phyloP scores from a whole-genome alignment of 2,329 filamentous ascomycete species.

The Colletotrichum spaethianum region DNA sequence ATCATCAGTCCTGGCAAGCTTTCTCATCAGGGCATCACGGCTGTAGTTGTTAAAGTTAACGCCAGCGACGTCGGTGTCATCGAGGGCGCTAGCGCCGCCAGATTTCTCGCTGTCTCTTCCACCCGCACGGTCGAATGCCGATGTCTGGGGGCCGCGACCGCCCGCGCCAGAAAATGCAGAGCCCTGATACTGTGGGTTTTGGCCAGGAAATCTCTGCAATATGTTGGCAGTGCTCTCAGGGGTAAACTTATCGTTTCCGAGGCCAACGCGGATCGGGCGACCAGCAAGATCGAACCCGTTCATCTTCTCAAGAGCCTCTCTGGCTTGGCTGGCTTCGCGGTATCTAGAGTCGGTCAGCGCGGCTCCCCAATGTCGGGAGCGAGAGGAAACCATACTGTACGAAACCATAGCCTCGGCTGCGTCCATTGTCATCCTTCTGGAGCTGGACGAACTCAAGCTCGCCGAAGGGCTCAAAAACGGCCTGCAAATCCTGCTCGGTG shows the following conservation, averaged over 20 bases:
- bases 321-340: slow-evolving; percentile 89
- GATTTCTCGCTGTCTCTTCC: slow-evolving; percentile 92
- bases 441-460: slow-evolving; percentile 98
- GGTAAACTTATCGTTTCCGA: slow-evolving; percentile 99
- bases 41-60: slow-evolving; percentile 99
- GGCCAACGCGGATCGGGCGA: slow-evolving; percentile 96
- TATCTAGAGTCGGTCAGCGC: slow-evolving; percentile 75
- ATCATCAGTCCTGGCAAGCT: slow-evolving; percentile 96
- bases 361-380: background rate
- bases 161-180: slow-evolving; percentile 93
- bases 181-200: slow-evolving; percentile 85
- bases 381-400: slow-evolving; percentile 80
- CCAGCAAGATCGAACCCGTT: slow-evolving; percentile 98
- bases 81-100: slow-evolving; percentile 91
- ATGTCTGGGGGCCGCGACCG: slow-evolving; percentile 86
- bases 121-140: slow-evolving; percentile 91
- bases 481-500: slow-evolving; percentile 94
- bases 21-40: slow-evolving; percentile 98
- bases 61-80: slow-evolving; percentile 97
- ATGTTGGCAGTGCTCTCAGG: slow-evolving; percentile 95
- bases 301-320: slow-evolving; percentile 98
- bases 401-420: slow-evolving; percentile 97
- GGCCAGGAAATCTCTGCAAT: slow-evolving; percentile 90
- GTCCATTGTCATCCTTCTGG: slow-evolving; percentile 93
- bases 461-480: slow-evolving; percentile 97